Evolutionary conservation across 2,329 filamentous ascomycete genomes (phyloP).

Genomic region (Juglanconis oblonga): DNA sequence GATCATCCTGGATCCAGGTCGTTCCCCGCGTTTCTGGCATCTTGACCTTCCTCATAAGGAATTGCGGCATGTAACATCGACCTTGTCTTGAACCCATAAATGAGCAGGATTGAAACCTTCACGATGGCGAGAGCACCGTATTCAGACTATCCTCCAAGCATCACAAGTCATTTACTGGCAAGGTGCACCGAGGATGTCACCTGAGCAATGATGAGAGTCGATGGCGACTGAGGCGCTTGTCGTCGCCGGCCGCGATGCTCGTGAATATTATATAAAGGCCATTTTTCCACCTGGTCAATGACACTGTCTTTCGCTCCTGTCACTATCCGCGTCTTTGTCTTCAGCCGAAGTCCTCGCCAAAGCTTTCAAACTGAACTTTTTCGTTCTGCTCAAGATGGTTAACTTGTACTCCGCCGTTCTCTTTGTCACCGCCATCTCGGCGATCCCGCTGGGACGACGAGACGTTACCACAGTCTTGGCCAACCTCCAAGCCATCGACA

Average conservation of each 20-base stretch:
- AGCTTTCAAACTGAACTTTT: too few relatives aligned
- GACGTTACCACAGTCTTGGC: constrained; percentile 1
- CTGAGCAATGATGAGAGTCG: background rate
- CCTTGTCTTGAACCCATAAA: background rate
- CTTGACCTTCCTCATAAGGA: background rate
- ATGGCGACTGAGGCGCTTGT: background rate
- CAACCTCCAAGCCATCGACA: constrained; percentile 2
- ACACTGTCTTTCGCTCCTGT: background rate
- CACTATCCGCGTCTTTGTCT: background rate
- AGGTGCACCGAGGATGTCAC: background rate
- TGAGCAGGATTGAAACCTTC: background rate
- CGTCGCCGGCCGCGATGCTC: background rate
- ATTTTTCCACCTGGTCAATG: background rate
- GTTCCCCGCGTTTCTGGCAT: background rate
- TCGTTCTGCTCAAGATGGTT: constrained; percentile 1
- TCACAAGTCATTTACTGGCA: background rate
- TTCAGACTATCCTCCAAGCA: background rate
- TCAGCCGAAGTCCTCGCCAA: background rate
- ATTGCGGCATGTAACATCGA: background rate
- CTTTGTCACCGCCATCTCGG: constrained; percentile 8
- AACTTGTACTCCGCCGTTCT: constrained; percentile 2
- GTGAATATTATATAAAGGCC: background rate
- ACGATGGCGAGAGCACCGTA: background rate
- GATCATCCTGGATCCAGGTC: too few relatives aligned
- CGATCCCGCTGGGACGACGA: background rate